Percentiles rank a stretch among this genome's conserved stretches.
Evolutionary conservation across 805 yeast species (phyloP).

Genomic region (Metschnikowia sp.): DNA sequence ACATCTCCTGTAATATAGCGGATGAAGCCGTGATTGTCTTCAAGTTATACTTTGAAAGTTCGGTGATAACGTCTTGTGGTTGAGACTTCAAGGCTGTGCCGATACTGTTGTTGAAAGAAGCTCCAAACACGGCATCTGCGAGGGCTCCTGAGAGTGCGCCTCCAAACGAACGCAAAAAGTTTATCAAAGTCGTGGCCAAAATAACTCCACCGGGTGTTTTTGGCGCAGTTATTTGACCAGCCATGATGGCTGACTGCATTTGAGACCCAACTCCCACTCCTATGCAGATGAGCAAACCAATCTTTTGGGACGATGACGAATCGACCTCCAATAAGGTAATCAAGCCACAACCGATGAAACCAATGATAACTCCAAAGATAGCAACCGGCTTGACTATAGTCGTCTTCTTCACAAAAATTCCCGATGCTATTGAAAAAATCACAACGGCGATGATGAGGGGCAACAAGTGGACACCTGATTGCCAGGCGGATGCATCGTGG

Average conservation of each 20-base stretch:
- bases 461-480: constrained; percentile 44
- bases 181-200: constrained; percentile 44
- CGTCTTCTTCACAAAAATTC: constrained; percentile 35
- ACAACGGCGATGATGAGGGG: constrained; percentile 42
- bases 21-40: constrained; percentile 17
- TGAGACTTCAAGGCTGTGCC: constrained; percentile 8
- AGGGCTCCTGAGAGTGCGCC: constrained; percentile 44
- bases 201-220: constrained; percentile 48
- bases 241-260: constrained; percentile 43
- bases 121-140: constrained; percentile 40
- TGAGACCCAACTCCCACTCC: constrained; percentile 49
- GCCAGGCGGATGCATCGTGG: constrained; percentile 37
- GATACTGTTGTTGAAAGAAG: constrained; percentile 19
- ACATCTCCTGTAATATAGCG: constrained; percentile 14
- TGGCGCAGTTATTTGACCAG: constrained; percentile 50
- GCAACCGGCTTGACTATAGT: constrained; percentile 41
- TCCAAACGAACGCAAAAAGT: constrained; percentile 44
- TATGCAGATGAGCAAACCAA: constrained; percentile 44
- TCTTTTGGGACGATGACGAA: constrained; percentile 32
- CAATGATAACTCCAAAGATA: constrained; percentile 31
- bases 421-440: constrained; percentile 34
- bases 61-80: constrained; percentile 17
- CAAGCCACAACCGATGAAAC: constrained; percentile 45
- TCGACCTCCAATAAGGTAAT: constrained; percentile 38
- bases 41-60: constrained; percentile 18